Evolutionary conservation across 176 grass and related monocot genomes (phyloP), one percentile per base, ranked within the genome.

Genomic region (Pharus latifolius): DNA sequence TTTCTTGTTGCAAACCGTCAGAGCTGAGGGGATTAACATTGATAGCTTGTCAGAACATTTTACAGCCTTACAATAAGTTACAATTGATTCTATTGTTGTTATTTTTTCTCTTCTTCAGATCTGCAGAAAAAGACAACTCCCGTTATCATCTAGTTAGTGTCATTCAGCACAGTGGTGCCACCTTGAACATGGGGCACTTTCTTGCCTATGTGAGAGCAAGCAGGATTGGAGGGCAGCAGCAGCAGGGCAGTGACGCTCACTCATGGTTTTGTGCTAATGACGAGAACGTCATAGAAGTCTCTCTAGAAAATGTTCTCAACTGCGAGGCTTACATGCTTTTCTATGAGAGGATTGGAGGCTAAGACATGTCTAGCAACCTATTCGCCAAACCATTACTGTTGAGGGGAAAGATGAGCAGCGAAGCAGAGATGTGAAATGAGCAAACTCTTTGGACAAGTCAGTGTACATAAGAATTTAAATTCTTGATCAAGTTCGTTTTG

Each of bases 251-350:
- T 10, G 49, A 28, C 24, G 43, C 77, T 23, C 71, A 60, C 20
- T 70, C 69, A 3, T 97, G 89, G 86, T 82, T 92, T 75, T 78
- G 80, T 48, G 89, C 89, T 2, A 66, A 63, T 18, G 89, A 97
- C 33, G 6, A 17, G 1, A 2, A 37, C 27, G 64, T 97, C 27
- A 63, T 20, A n/a, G 78, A 85, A 85, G 86, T 69, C 64, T 78
- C 81, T 48, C 49, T 92, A 55, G 77, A 77, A 17, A 64, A 92
- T 75, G 89, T 97, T 56, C 70, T 90, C 22, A 38, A 55, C 25
- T 47, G 78, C 7, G 75, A 97, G 44, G 86, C 86, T 2, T 87
- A 87, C 42, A 65, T 92, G 53, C 51, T 97, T 43, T 97, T 97
- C 70, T 97, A 92, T 52, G 94, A 97, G 69, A 89, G 78, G 49